Evolutionary conservation across 176 grass and related monocot genomes (phyloP).

Genomic region (Hsuehochloa calcarea): DNA sequence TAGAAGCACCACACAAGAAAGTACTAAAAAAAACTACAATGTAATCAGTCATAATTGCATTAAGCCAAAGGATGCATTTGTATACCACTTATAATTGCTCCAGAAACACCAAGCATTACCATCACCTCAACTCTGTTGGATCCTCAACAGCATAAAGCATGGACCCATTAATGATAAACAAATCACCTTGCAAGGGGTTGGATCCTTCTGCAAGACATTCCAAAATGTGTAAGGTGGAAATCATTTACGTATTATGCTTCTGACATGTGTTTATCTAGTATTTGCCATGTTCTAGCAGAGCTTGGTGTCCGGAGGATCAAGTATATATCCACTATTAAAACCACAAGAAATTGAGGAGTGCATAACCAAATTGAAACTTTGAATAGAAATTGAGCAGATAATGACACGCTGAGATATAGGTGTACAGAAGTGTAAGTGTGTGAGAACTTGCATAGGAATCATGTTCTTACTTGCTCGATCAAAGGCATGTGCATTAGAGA

Average conservation of each 20-base stretch:
- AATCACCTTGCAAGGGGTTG: constrained; percentile 68
- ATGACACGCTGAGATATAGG: neutral
- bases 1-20: neutral
- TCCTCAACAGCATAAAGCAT: constrained; percentile 75
- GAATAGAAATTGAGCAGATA: neutral
- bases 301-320: neutral
- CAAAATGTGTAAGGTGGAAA: constrained; percentile 13
- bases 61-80: constrained; percentile 81
- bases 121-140: constrained; percentile 80
- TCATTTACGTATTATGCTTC: neutral
- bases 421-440: neutral
- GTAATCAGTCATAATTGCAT: neutral
- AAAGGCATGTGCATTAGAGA: too few species aligned
- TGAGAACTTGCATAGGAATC: neutral
- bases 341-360: neutral
- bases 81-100: constrained; percentile 77
- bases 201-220: constrained; percentile 56
- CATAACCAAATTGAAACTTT: neutral
- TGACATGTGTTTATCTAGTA: neutral
- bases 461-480: too few species aligned
- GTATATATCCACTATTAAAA: neutral
- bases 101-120: constrained; percentile 80
- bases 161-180: constrained; percentile 69
- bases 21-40: neutral
- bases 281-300: neutral